A percentile compares a stretch with the other conserved stretches of the same genome.
phyloP scores from a whole-genome alignment of 1,284 basidiomycete genomes.

The Somion occarium region DNA sequence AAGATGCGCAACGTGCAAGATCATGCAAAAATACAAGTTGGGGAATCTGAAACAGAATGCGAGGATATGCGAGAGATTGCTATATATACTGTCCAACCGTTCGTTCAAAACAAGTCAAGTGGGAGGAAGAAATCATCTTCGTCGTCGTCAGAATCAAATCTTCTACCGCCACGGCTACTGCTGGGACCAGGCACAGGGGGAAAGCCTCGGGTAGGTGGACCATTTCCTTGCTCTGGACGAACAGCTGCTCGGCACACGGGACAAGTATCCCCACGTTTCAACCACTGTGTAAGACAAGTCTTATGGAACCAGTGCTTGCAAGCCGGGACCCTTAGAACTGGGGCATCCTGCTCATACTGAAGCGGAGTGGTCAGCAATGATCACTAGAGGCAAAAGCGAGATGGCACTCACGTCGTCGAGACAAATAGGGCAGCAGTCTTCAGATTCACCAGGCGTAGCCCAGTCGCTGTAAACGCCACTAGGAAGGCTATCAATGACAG shows the following conservation, averaged over 20 bases:
- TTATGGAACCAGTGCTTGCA: slow-evolving; percentile 76
- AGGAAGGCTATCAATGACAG: slow-evolving; percentile 54
- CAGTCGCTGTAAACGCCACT: slow-evolving; percentile 63
- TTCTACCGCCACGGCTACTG: too few species aligned
- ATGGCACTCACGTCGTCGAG: slow-evolving; percentile 64
- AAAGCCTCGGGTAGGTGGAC: too few species aligned
- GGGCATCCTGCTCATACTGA: slow-evolving; percentile 57
- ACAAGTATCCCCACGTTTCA: background rate
- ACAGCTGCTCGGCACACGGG: background rate
- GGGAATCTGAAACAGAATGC: too few species aligned
- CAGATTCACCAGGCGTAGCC: slow-evolving; percentile 51
- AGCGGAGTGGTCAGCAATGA: slow-evolving; percentile 12
- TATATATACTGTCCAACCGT: too few species aligned
- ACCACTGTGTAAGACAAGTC: slow-evolving; percentile 52
- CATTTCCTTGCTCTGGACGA: too few species aligned
- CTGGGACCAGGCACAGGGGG: too few species aligned
- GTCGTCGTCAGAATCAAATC: too few species aligned
- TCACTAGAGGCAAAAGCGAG: background rate
- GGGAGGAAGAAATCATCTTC: too few species aligned
- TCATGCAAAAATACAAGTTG: too few species aligned
- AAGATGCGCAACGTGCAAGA: too few species aligned
- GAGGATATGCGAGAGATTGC: too few species aligned
- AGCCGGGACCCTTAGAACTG: slow-evolving; percentile 56
- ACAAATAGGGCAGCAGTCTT: slow-evolving; percentile 73
- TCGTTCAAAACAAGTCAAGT: too few species aligned